These are phyloP conservation scores for Aurantiochytrium sp. DNA, from an alignment of 108 stramenopile genomes.

Conservation along the genomic window DNA sequence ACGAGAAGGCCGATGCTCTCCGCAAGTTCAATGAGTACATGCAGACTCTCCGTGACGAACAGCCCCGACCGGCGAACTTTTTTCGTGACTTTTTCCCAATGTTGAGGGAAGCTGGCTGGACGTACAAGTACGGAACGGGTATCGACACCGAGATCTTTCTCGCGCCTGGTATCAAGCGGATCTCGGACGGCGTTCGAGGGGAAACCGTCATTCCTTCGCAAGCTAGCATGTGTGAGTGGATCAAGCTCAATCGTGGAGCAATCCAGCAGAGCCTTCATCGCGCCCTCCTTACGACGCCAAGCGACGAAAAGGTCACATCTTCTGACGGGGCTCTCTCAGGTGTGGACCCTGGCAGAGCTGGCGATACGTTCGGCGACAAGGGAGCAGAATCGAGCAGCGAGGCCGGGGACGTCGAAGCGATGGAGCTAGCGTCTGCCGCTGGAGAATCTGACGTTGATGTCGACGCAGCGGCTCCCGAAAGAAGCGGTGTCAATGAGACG, in stretches of 20 bases:
- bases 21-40: not conserved
- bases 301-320: not conserved
- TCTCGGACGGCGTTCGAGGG: not conserved
- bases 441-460: too few relatives aligned
- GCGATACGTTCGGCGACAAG: too few relatives aligned
- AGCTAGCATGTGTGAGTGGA: not conserved
- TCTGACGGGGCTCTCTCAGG: not conserved
- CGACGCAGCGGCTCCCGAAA: too few relatives aligned
- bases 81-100: not conserved
- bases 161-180: not conserved
- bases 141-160: not conserved
- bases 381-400: too few relatives aligned
- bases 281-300: not conserved
- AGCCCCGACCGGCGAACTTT: not conserved
- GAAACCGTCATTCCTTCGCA: not conserved
- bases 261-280: not conserved
- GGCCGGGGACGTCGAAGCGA: too few relatives aligned
- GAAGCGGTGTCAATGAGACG: too few relatives aligned
- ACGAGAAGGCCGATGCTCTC: too few relatives aligned
- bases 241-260: not conserved
- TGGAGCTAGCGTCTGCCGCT: too few relatives aligned
- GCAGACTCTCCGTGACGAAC: not conserved
- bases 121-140: not conserved
- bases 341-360: not conserved
- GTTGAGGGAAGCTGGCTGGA: not conserved